Base-by-base conservation (phyloP, 164 flowering plant species). In the Kingdonia uniflora region DNA sequence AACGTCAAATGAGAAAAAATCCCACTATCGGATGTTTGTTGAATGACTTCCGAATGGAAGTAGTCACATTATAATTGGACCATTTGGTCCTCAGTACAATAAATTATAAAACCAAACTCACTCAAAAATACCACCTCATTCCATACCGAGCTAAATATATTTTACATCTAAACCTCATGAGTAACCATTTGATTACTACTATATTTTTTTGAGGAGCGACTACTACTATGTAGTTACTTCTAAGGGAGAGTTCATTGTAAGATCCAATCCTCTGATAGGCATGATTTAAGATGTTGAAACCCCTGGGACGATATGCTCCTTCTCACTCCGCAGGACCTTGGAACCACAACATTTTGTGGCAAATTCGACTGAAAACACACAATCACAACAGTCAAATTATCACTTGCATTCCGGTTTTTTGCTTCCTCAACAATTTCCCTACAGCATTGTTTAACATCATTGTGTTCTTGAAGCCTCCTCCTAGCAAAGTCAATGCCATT, bases 261-360 rank as follows among this genome's bases (percentile, higher is more conserved):
- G 8, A 29, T 71, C 14, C 50, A 44, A 19, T 66, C 76, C 64
- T 83, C 84, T 51, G 84, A 61, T 13, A 73, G 62, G 62, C 63
- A 65, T 29, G 35, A 29, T 51, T 63, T 79, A 52, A 92, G 73
- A 65, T 55, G 80, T 19, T 78, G 80, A 61, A 92, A 80, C 20
- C 88, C 95, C 71, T 84, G 91, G 0, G 80, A 84, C 8, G 98
- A 92, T 60, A 92, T 84, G 73, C 85, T 79, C 61, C 88, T 71
- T 54, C 78, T 63, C 0, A 82, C 78, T 41, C 78, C 78, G 38
- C 78, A 60, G 6, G 63, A 8, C 51, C 67, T 75, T 19, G 64
- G 75, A 24, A 70, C 68, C 14, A 61, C 71, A 38, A 62, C 17
- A 0, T 53, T 62, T 6, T 82, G 76, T 21, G 92, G 95, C 11